These are phyloP conservation scores for Pseudogymnoascus sp. DNA, from an alignment of 2,329 filamentous ascomycete genomes.

Conservation along the genomic window DNA sequence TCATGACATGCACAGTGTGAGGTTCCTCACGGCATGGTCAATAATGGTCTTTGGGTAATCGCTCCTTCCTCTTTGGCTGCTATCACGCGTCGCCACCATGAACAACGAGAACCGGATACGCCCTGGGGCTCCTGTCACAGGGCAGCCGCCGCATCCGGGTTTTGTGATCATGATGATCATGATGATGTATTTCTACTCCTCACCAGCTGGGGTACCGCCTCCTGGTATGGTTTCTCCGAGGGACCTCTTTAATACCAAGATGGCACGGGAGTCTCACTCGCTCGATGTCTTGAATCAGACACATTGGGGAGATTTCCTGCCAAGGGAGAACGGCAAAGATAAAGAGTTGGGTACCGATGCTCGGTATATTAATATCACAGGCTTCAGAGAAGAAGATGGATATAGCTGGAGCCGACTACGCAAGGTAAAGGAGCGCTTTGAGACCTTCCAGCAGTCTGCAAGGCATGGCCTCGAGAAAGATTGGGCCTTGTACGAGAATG, in stretches of 20 bases:
- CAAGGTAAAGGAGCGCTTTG: conserved; percentile 55
- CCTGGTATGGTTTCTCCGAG: conserved; percentile 36
- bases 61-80: neutral
- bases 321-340: conserved; percentile 25
- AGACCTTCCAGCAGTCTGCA: conserved; percentile 37
- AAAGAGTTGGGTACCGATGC: conserved; percentile 13
- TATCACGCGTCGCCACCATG: conserved; percentile 3
- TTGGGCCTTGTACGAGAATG: conserved; percentile 26
- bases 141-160: conserved; percentile 9
- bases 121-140: neutral
- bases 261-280: conserved; percentile 43
- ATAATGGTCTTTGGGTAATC: conserved; percentile 5
- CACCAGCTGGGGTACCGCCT: conserved; percentile 20
- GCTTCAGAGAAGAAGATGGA: conserved; percentile 63
- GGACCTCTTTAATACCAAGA: conserved; percentile 36
- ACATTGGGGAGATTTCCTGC: conserved; percentile 52
- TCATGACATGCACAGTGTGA: neutral
- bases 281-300: conserved; percentile 47
- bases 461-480: conserved; percentile 9
- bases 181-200: conserved; percentile 26
- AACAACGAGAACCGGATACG: neutral
- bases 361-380: conserved; percentile 62
- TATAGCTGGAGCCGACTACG: conserved; percentile 71
- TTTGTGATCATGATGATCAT: conserved; percentile 24
- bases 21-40: neutral